These are phyloP conservation scores for Austroboletus niveus DNA, from an alignment of 1,284 basidiomycete species.

Conservation along the genomic window DNA sequence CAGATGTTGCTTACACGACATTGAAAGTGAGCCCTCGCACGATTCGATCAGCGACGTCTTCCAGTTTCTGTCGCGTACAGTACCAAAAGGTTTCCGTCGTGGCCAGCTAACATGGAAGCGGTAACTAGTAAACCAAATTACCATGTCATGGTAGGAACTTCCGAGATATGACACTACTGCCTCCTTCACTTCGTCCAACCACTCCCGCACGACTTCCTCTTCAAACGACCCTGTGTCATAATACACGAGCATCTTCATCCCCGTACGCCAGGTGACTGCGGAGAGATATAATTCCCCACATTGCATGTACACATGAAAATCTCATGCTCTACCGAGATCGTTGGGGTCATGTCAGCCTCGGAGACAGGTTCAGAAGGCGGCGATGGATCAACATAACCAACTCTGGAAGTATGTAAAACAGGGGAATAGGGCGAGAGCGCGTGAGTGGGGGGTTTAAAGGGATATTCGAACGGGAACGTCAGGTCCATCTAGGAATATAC, in stretches of 20 bases:
- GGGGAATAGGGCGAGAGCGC: not conserved
- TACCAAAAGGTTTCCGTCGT: conserved; percentile 44
- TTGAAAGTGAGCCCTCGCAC: conserved; percentile 55
- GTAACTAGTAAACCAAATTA: too few relatives aligned
- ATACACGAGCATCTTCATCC: conserved; percentile 34
- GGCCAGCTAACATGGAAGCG: too few relatives aligned
- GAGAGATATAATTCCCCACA: conserved; percentile 48
- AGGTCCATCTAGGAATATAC: not conserved
- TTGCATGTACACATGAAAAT: conserved; percentile 36
- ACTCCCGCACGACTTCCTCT: conserved; percentile 37
- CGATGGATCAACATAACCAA: not conserved
- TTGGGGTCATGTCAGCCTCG: not conserved
- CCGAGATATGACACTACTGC: conserved; percentile 41
- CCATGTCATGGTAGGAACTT: too few relatives aligned
- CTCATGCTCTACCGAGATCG: conserved; percentile 9
- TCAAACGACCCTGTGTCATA: conserved; percentile 46
- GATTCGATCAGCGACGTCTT: conserved; percentile 77
- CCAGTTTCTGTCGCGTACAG: conserved; percentile 92
- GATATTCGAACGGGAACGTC: not conserved
- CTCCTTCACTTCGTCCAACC: conserved; percentile 41
- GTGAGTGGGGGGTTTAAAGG: not conserved
- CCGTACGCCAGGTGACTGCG: conserved; percentile 21
- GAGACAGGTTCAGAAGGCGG: not conserved
- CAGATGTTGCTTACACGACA: conserved; percentile 67
- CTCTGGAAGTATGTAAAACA: not conserved